Evolutionary conservation across 179 eudicot species (phyloP).

Genomic region (Vitellaria paradoxa): DNA sequence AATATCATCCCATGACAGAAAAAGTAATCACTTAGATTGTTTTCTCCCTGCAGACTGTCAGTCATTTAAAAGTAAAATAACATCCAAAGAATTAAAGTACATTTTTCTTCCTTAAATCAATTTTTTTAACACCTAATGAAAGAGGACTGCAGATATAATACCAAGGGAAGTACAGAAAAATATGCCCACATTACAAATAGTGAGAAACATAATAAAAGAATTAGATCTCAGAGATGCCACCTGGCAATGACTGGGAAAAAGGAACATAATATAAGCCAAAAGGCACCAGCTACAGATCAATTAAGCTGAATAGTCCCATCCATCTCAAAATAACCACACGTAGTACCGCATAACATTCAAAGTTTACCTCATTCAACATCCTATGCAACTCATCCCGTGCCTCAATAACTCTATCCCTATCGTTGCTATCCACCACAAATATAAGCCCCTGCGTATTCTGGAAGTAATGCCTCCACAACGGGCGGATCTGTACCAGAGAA

Average conservation of each 20-base stretch:
- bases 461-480: slow-evolving; percentile 79
- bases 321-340: not conserved
- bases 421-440: slow-evolving; percentile 57
- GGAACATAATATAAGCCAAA: not conserved
- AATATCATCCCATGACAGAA: not conserved
- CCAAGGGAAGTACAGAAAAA: not conserved
- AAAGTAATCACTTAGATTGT: not conserved
- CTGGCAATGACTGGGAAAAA: too few species aligned
- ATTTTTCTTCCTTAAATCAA: not conserved
- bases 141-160: not conserved
- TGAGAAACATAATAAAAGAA: not conserved
- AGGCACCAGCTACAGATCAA: not conserved
- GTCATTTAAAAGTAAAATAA: not conserved
- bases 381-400: slow-evolving; percentile 51
- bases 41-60: not conserved
- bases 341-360: not conserved
- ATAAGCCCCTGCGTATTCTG: slow-evolving; percentile 62
- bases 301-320: not conserved
- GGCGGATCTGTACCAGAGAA: slow-evolving; percentile 50
- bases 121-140: not conserved
- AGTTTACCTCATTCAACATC: slow-evolving; percentile 45
- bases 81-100: not conserved
- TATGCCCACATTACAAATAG: not conserved
- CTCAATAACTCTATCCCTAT: slow-evolving; percentile 50
- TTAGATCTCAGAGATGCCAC: not conserved